Conservation (phyloP, 169 alveolate species). For the Prorocentrum cordatum region DNA sequence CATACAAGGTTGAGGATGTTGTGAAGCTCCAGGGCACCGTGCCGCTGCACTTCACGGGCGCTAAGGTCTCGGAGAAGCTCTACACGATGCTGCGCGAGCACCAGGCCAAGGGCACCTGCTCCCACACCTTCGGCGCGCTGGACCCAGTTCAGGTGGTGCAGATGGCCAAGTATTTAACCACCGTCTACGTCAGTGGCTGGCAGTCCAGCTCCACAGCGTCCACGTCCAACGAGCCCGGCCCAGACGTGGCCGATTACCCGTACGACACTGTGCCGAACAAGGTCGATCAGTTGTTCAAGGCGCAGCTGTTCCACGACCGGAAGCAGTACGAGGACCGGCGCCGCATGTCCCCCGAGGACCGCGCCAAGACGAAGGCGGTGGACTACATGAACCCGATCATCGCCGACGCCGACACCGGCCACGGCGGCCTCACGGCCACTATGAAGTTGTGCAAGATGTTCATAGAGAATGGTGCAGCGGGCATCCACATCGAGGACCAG, state of each 20-base stretch:
- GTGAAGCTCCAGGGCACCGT: constrained; percentile 7
- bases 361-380: constrained; percentile 69
- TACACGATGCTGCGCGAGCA: constrained; percentile 72
- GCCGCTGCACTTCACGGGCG: constrained; percentile 3
- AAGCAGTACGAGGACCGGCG: constrained; percentile 74
- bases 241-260: constrained; percentile 84
- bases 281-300: constrained; percentile 78
- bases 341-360: constrained; percentile 74
- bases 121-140: constrained; percentile 69
- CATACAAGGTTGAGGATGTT: constrained; percentile 6
- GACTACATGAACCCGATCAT: constrained; percentile 80
- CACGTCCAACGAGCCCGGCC: constrained; percentile 81
- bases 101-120: constrained; percentile 40
- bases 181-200: constrained; percentile 83
- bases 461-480: constrained; percentile 83
- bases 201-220: constrained; percentile 80
- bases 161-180: constrained; percentile 74
- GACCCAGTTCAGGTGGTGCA: constrained; percentile 79
- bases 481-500: constrained; percentile 81
- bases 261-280: constrained; percentile 75
- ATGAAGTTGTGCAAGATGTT: constrained; percentile 79
- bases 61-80: constrained; percentile 71
- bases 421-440: constrained; percentile 81
- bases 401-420: constrained; percentile 85
- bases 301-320: constrained; percentile 78